These are phyloP conservation scores for Chaetomium cochliodes DNA, from an alignment of 495 filamentous ascomycete genomes.

Conservation along the genomic window DNA sequence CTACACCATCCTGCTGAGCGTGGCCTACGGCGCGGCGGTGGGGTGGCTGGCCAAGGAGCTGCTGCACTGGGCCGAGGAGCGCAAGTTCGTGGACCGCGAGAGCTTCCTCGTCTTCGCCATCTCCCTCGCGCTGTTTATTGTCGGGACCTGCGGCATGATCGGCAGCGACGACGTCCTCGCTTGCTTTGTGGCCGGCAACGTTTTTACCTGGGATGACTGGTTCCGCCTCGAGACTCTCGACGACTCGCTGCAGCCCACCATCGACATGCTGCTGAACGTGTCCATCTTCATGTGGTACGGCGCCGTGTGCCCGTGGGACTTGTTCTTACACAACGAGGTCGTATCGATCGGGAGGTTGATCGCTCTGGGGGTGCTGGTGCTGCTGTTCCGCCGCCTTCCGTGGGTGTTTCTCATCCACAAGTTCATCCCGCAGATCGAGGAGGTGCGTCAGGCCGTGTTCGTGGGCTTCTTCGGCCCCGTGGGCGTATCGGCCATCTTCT, in stretches of 20 bases:
- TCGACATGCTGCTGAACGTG: conserved; percentile 78
- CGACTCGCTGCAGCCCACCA: conserved; percentile 85
- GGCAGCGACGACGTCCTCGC: conserved; percentile 91
- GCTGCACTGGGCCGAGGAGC: conserved; percentile 80
- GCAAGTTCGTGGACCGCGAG: conserved; percentile 81
- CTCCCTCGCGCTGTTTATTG: conserved; percentile 66
- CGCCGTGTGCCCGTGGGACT: conserved; percentile 78
- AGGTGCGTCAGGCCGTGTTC: conserved; percentile 69
- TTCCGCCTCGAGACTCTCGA: conserved; percentile 85
- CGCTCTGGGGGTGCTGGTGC: conserved; percentile 74
- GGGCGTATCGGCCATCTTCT: conserved; percentile 90
- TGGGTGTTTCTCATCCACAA: conserved; percentile 71
- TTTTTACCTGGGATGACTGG: conserved; percentile 91
- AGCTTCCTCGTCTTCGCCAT: conserved; percentile 76
- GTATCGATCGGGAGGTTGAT: conserved; percentile 77
- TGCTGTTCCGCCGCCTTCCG: conserved; percentile 76
- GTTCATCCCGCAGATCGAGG: conserved; percentile 77
- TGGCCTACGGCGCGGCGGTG: conserved; percentile 71
- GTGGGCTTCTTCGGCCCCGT: conserved; percentile 95
- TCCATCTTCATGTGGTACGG: conserved; percentile 91
- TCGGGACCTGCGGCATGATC: conserved; percentile 83
- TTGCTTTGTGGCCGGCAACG: conserved; percentile 91
- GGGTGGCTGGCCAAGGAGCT: conserved; percentile 80
- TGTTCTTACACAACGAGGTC: conserved; percentile 64
- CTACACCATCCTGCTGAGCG: conserved; percentile 77